Base-by-base conservation (phyloP, 768 basidiomycete genomes). In the Leccinum subtestaceum region DNA sequence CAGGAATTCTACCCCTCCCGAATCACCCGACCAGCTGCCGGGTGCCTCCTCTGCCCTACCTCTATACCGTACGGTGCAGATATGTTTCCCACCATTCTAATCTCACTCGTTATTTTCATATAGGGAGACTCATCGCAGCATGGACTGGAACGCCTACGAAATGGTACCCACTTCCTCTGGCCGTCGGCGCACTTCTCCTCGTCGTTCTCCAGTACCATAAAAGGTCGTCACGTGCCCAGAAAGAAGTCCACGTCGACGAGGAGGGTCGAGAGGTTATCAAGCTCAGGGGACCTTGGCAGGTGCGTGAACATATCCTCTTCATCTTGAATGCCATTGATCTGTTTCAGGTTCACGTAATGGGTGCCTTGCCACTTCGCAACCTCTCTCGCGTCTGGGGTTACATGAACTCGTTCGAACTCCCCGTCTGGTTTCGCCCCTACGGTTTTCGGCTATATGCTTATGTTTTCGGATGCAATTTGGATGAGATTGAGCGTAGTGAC, bases 311-410 rank as follows among this genome's bases (percentile, higher is more conserved):
- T 8, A 12, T 49, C 40, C 36, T 7, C 19, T 56, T 17, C 11
- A 36, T 21, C 1, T 31, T 45, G 3, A 23, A 10, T 59, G 25
- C 55, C 31, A 19, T 58, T 57, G 34, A 63, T 55, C 4, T 34
- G 9, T 36, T 31, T 8, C 60, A 93, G 94, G 93, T 98, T n/a
- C 91, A 96, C 75, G 95, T 98, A 50, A 80, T 98, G 53, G 96
- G 95, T 53, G 95, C 95, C 10, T 83, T 99, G 1, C 97, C 97
- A 0, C 82, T 98, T 6, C 86, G 95, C 45, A 94, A 94, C 61
- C 85, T 98, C 70, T 98, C 96, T n/a, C 88, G 95, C 2, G 74
- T 98, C 5, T 98, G 96, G 95, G 97, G 97, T 6, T 95, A 95
- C 73, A 67, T 98, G 61, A 99, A 98, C 77, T 91, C 90, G 2